A percentile compares a stretch with the other conserved stretches of the same genome.
Conservation (phyloP, 345 rosid genomes). For the Hibiscus mutabilis region DNA sequence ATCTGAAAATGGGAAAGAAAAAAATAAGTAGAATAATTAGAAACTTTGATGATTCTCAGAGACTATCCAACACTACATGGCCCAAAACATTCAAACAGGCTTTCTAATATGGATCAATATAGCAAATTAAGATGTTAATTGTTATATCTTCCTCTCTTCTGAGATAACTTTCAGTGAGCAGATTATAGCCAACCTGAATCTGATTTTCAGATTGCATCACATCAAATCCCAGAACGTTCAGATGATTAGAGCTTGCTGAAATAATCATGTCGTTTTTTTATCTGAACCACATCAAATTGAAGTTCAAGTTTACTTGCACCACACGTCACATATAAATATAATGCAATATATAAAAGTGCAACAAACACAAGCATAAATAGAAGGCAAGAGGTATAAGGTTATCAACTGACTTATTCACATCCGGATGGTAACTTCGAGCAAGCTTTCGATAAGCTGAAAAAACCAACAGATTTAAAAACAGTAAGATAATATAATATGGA, state of each 20-base stretch:
- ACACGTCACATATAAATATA: not conserved
- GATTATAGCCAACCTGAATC: not conserved
- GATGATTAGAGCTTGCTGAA: not conserved
- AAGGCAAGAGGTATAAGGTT: not conserved
- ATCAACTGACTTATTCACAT: constrained; percentile 84
- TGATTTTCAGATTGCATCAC: not conserved
- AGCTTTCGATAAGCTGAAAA: constrained; percentile 93
- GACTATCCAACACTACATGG: not conserved
- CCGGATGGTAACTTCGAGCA: constrained; percentile 95
- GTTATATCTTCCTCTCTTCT: not conserved
- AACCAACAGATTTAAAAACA: constrained; percentile 3
- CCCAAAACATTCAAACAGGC: not conserved
- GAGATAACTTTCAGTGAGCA: not conserved
- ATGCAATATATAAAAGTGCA: not conserved
- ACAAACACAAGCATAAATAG: not conserved
- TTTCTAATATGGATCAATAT: not conserved
- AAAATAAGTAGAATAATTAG: not conserved
- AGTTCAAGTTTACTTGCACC: not conserved
- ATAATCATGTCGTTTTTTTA: not conserved
- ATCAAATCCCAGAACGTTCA: not conserved
- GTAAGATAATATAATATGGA: not conserved
- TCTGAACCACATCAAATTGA: not conserved
- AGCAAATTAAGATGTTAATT: not conserved
- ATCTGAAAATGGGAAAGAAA: not conserved
- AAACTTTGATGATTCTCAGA: not conserved